phyloP scores from a whole-genome alignment of 2,329 filamentous ascomycete species.

The Aureobasidium sp. region DNA sequence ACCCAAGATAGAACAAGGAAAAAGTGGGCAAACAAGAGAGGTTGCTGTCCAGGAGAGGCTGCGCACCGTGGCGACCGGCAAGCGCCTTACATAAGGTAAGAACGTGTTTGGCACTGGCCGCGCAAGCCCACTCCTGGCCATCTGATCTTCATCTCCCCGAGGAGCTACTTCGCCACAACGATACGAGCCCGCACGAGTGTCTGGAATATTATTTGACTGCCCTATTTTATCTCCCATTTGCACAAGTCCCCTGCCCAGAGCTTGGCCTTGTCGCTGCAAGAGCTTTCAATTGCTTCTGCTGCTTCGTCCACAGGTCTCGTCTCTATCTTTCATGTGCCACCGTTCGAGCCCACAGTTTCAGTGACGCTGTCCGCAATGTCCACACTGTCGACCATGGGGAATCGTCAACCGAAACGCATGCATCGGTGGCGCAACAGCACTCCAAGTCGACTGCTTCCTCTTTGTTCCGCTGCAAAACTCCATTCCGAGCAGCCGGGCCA shows the following conservation, averaged over 20 bases:
- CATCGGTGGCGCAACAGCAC: constrained; percentile 6
- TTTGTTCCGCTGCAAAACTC: background rate
- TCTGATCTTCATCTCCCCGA: constrained; percentile 10
- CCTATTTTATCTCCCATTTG: background rate
- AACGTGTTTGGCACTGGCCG: constrained; percentile 8
- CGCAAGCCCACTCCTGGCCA: constrained; percentile 11
- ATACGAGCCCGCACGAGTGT: constrained; percentile 6
- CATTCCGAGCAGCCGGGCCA: constrained; percentile 9
- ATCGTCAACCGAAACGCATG: constrained; percentile 4
- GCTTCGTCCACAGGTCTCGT: background rate
- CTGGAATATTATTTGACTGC: constrained; percentile 5
- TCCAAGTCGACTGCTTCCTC: background rate
- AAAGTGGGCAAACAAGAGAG: background rate
- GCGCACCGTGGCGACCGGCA: constrained; percentile 1
- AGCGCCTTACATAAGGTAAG: constrained; percentile 9
- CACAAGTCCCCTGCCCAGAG: background rate
- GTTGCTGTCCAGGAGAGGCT: background rate
- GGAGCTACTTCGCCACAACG: constrained; percentile 12
- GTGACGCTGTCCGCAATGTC: background rate
- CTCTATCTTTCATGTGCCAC: background rate
- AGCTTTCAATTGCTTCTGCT: constrained; percentile 9
- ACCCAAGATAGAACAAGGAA: background rate
- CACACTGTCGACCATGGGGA: background rate
- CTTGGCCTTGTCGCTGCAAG: background rate
- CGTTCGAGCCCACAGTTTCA: background rate